Evolutionary conservation across 2,329 filamentous ascomycete genomes (phyloP).

Genomic region (Chaetothyriales sp.): DNA sequence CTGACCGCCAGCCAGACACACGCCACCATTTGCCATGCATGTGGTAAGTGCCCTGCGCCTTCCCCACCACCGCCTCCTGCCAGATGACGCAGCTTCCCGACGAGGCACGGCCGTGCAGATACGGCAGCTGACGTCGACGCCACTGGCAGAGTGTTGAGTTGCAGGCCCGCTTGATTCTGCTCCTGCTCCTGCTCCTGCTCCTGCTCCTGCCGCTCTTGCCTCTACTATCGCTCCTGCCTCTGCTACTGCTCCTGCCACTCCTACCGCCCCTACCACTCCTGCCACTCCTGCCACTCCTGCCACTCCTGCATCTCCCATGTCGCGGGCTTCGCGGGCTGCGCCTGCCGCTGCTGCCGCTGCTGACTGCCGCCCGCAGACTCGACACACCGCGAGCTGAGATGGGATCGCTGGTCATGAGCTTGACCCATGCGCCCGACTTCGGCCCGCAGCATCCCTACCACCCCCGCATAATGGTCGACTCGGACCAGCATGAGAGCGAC

Average conservation of each 20-base stretch:
- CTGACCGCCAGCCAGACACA: background rate
- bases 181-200: background rate
- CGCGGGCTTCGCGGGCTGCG: background rate
- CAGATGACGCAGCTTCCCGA: background rate
- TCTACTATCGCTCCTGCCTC: slow-evolving; percentile 4
- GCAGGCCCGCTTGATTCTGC: too few species aligned
- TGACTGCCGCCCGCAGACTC: slow-evolving; percentile 9
- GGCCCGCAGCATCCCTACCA: slow-evolving; percentile 48
- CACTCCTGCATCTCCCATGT: background rate
- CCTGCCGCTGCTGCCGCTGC: slow-evolving; percentile 4
- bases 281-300: background rate
- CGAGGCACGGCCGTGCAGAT: background rate
- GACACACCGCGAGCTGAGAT: slow-evolving; percentile 33
- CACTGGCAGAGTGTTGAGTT: background rate
- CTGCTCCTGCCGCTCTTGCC: slow-evolving; percentile 5
- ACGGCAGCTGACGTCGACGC: background rate
- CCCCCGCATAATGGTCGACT: slow-evolving; percentile 46
- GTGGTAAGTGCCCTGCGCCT: background rate
- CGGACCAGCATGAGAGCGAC: slow-evolving; percentile 18
- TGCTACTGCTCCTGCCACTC: background rate
- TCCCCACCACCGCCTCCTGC: background rate
- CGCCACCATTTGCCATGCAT: background rate
- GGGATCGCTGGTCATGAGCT: slow-evolving; percentile 49
- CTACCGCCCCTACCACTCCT: slow-evolving; percentile 2
- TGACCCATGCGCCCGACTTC: slow-evolving; percentile 56